Evolutionary conservation across 2,329 filamentous ascomycete species (phyloP), one percentile per base, ranked within the genome.

Genomic region (Arthrobotrys sinensis): DNA sequence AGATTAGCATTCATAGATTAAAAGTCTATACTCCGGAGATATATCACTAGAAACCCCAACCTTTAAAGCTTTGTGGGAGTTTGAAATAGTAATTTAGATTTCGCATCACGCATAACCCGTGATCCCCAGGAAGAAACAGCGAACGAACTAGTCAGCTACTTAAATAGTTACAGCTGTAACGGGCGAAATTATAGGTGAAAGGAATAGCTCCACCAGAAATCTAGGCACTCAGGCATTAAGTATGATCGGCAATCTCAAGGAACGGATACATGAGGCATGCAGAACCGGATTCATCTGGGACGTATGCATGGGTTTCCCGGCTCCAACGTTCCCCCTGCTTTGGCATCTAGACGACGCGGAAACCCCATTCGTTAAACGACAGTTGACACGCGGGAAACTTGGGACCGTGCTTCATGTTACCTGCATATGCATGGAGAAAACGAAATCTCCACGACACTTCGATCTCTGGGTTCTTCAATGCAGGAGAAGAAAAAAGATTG

Each of bases 221-320:
- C 55, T 60, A 60, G 55, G 55, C 55, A 60, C 55, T 24, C 55
- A 43, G n/a, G 55, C 55, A 60, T 60, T 28, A 40, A 46, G 34
- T 43, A 21, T 50, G 50, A 60, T 75, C 70, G 70, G 62, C 63
- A 67, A 75, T 75, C 52, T 75, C 24, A 28, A 50, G 52, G 12
- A 28, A n/a, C 21, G 16, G 63, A 67, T 63, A 34, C 63, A 38
- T 66, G 32, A 40, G 52, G 65, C 48, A 67, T 67, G 55, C 72
- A 60, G 72, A 69, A 48, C 65, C 40, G 45, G 46, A 70, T 60
- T 65, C 46, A 69, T 48, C 62, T 68, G 32, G 69, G 43, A 43
- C 52, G 48, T 46, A 67, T 75, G 70, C 63, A 75, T 75, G 63
- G 70, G 52, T 14, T 68, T 68, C 70, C 70, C 63, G 43, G 70